A percentile compares a stretch with the other conserved stretches of the same genome.
phyloP scores from a whole-genome alignment of 2,329 filamentous ascomycete species.

The Trichophyton simii region DNA sequence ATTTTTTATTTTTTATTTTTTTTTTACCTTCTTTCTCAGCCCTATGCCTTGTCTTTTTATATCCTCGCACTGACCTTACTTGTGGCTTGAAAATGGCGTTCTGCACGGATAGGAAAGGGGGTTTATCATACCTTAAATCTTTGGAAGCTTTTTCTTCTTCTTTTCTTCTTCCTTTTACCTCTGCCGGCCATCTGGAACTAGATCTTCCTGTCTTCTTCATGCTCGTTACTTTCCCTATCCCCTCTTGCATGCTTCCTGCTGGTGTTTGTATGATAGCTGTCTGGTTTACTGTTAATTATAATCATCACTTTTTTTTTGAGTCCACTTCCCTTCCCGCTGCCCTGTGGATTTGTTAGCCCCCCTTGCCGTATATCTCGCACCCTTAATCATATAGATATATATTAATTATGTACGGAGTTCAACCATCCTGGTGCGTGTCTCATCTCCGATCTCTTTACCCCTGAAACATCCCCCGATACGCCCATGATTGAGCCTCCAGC shows the following conservation, averaged over 20 bases:
- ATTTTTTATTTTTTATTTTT: background rate
- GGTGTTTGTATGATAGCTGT: background rate
- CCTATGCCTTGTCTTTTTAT: background rate
- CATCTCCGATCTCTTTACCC: background rate
- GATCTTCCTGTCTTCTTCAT: background rate
- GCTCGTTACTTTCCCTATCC: background rate
- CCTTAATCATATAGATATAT: background rate
- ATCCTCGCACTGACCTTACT: background rate
- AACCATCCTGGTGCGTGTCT: background rate
- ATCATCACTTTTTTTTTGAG: background rate
- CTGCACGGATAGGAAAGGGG: background rate
- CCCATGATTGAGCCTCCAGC: background rate
- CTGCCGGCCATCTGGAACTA: background rate
- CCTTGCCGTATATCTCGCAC: background rate
- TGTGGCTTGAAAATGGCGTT: constrained; percentile 2
- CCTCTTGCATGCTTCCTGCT: background rate
- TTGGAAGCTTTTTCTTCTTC: background rate
- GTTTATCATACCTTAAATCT: background rate
- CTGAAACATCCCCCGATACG: background rate
- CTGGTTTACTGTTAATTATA: background rate
- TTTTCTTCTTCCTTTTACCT: background rate
- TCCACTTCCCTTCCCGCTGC: background rate
- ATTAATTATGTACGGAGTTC: background rate
- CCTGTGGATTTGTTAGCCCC: background rate
- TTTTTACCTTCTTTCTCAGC: background rate